These are phyloP conservation scores for Mucor indicus DNA, from an alignment of 371 early-diverging fungal species.

Conservation along the genomic window DNA sequence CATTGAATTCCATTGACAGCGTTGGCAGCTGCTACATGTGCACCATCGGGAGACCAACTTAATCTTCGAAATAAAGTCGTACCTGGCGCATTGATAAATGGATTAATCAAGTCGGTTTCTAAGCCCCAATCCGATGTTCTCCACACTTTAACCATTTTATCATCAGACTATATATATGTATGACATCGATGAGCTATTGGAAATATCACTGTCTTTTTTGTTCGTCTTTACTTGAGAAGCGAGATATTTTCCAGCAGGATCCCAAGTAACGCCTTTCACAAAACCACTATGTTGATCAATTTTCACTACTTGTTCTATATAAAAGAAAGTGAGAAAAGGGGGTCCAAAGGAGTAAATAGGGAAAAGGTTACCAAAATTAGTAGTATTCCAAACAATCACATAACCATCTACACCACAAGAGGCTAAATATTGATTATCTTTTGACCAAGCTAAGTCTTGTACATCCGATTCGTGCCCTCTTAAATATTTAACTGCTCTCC, in stretches of 20 bases:
- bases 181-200: too few species aligned
- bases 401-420: conserved; percentile 88
- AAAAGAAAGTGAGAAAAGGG: not conserved
- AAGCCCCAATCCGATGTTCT: conserved; percentile 82
- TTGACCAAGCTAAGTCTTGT: conserved; percentile 92
- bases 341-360: too few species aligned
- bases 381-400: conserved; percentile 82
- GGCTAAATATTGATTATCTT: conserved; percentile 82
- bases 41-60: conserved; percentile 96
- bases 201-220: too few species aligned
- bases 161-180: conserved; percentile 69
- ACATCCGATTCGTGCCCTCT: conserved; percentile 95
- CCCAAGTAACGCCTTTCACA: conserved; percentile 96
- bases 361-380: conserved; percentile 83
- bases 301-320: conserved; percentile 55
- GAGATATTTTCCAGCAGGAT: conserved; percentile 91
- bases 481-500: conserved; percentile 78
- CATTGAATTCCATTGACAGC: conserved; percentile 83
- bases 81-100: conserved; percentile 73
- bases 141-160: conserved; percentile 88
- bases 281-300: conserved; percentile 82
- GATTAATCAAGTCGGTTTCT: conserved; percentile 70
- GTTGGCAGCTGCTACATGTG: conserved; percentile 85
- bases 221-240: conserved; percentile 76
- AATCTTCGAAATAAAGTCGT: conserved; percentile 89